Evolutionary conservation across 2,329 filamentous ascomycete species (phyloP).

Genomic region (Diaporthe eres): DNA sequence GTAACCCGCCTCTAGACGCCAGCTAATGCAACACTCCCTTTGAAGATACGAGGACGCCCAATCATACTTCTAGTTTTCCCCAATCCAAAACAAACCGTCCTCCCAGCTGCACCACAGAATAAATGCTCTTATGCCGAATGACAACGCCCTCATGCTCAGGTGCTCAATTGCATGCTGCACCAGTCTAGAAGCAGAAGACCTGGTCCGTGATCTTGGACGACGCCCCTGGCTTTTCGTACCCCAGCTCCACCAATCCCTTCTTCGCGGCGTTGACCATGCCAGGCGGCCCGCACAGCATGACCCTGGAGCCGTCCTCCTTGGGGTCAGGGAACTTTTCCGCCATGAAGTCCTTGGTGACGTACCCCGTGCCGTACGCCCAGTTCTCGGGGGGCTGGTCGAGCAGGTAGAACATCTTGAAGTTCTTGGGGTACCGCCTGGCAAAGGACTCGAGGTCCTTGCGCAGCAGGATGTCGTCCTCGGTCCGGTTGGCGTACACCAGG

Average conservation of each 20-base stretch:
- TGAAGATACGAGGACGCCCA: background rate
- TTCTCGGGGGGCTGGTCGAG: conserved; percentile 60
- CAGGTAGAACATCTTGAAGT: conserved; percentile 70
- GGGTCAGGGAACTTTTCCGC: conserved; percentile 62
- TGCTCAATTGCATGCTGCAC: background rate
- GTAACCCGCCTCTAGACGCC: conserved; percentile 10
- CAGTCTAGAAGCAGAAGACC: conserved; percentile 66
- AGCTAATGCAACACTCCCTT: conserved; percentile 12
- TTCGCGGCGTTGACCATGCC: conserved; percentile 72
- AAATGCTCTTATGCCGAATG: background rate
- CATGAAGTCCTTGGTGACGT: conserved; percentile 66
- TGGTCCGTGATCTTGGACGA: conserved; percentile 68
- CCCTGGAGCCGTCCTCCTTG: conserved; percentile 59
- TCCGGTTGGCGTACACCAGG: conserved; percentile 72
- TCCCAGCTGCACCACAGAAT: background rate
- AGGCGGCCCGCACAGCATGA: conserved; percentile 73
- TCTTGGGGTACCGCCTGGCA: conserved; percentile 63
- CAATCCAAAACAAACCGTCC: background rate
- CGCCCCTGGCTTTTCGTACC: conserved; percentile 64
- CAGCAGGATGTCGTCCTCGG: conserved; percentile 72
- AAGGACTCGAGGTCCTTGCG: conserved; percentile 68
- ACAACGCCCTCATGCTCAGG: background rate
- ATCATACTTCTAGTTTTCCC: background rate
- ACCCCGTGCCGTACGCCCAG: conserved; percentile 66
- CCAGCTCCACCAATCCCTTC: conserved; percentile 62